Conservation (phyloP, 2,329 filamentous ascomycete species). For the Penicillium fuscoglaucum region DNA sequence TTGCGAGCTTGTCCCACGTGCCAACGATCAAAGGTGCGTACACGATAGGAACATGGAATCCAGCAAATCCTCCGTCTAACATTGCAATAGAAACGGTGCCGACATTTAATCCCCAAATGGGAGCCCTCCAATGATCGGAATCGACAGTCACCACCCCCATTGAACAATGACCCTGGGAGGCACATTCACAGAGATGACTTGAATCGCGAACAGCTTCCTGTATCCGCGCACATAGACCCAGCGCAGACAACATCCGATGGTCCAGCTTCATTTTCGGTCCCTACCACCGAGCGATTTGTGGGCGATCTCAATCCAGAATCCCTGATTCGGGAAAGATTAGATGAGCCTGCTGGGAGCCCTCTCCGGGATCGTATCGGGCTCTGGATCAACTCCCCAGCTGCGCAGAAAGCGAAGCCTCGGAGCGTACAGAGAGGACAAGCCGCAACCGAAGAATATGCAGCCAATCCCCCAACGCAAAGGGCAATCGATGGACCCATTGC, state of each 20-base stretch:
- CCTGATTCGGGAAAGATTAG: constrained; percentile 36
- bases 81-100: constrained; percentile 35
- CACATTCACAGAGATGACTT: background rate
- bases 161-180: background rate
- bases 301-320: constrained; percentile 46
- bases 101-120: constrained; percentile 24
- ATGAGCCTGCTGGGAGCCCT: constrained; percentile 26
- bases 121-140: constrained; percentile 6
- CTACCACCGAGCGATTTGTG: constrained; percentile 37
- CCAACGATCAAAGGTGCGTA: constrained; percentile 35
- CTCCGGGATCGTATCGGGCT: constrained; percentile 35
- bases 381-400: constrained; percentile 32
- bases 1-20: constrained; percentile 35
- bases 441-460: background rate
- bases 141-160: constrained; percentile 1
- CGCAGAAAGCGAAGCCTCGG: constrained; percentile 10
- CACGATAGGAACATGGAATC: background rate
- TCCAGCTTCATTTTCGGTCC: constrained; percentile 11
- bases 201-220: background rate
- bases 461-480: background rate
- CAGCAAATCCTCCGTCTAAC: background rate
- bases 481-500: constrained; percentile 9
- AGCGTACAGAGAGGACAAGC: constrained; percentile 2
- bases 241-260: constrained; percentile 5
- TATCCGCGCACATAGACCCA: background rate